phyloP scores from a whole-genome alignment of 805 yeast species.

The Pichia rugopelliculosa region DNA sequence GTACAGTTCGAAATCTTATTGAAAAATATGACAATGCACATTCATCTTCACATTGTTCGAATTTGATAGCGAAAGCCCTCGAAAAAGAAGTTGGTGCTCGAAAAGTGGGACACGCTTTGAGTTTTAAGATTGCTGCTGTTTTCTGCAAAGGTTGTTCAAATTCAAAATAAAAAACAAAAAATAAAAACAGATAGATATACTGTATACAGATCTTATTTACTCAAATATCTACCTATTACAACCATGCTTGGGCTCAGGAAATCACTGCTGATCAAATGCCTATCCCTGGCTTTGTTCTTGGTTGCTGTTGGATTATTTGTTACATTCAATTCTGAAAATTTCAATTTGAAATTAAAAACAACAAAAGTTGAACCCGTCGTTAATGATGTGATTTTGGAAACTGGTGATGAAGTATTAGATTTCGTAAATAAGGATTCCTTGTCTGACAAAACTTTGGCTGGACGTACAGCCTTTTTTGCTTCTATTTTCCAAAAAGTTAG shows the following conservation, averaged over 20 bases:
- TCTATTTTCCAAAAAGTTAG: constrained; percentile 7
- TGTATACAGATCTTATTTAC: no score
- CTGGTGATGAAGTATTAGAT: not conserved
- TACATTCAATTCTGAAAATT: not conserved
- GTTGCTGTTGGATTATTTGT: not conserved
- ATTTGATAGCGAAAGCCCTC: constrained; percentile 18
- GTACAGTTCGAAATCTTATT: constrained; percentile 61
- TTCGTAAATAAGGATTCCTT: not conserved
- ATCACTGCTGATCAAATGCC: not conserved
- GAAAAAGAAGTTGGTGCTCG: constrained; percentile 41
- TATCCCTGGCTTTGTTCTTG: not conserved
- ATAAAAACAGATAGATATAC: no score
- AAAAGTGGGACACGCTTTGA: constrained; percentile 43
- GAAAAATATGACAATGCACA: constrained; percentile 33
- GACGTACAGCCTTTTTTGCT: constrained; percentile 1
- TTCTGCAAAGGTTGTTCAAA: not conserved
- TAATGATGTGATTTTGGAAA: not conserved
- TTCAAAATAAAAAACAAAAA: no score
- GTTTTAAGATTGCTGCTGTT: constrained; percentile 44
- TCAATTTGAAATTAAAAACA: not conserved
- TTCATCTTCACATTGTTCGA: not conserved
- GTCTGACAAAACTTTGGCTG: not conserved
- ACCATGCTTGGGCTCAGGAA: not conserved
- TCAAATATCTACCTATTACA: not conserved
- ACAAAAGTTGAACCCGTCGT: not conserved